Conservation (phyloP, 2,329 filamentous ascomycete genomes). For the Ophiostoma perfectum region DNA sequence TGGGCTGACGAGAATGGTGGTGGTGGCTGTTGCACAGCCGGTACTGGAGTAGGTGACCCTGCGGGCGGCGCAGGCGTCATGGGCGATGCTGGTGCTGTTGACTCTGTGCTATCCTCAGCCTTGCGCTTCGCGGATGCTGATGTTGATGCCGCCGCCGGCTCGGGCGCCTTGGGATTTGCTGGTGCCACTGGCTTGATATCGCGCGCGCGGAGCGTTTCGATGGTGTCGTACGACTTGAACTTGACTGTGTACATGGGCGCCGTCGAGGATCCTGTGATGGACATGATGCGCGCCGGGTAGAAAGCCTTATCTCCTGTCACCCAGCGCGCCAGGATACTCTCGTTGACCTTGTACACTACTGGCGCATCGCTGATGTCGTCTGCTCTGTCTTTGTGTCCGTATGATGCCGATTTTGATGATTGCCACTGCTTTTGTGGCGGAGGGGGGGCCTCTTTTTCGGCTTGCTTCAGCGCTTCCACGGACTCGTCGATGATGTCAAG, state of each 20-base stretch:
- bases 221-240: slow-evolving; percentile 85
- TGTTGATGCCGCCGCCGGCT: neutral
- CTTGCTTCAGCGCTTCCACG: slow-evolving; percentile 72
- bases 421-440: slow-evolving; percentile 39
- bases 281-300: slow-evolving; percentile 88
- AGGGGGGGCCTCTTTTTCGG: slow-evolving; percentile 29
- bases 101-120: slow-evolving; percentile 61
- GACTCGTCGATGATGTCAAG: slow-evolving; percentile 73
- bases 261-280: slow-evolving; percentile 85
- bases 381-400: slow-evolving; percentile 38
- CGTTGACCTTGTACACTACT: slow-evolving; percentile 73
- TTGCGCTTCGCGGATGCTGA: slow-evolving; percentile 59
- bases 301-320: slow-evolving; percentile 80
- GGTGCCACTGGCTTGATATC: slow-evolving; percentile 70
- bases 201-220: slow-evolving; percentile 72
- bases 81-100: slow-evolving; percentile 29
- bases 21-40: slow-evolving; percentile 17
- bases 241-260: slow-evolving; percentile 91
- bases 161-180: neutral
- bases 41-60: slow-evolving; percentile 20
- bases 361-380: slow-evolving; percentile 34
- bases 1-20: slow-evolving; percentile 28
- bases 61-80: neutral
- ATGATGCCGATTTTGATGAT: slow-evolving; percentile 31
- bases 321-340: slow-evolving; percentile 87